phyloP scores from a whole-genome alignment of 2,329 filamentous ascomycete genomes.

The Teratosphaeriaceae sp. region DNA sequence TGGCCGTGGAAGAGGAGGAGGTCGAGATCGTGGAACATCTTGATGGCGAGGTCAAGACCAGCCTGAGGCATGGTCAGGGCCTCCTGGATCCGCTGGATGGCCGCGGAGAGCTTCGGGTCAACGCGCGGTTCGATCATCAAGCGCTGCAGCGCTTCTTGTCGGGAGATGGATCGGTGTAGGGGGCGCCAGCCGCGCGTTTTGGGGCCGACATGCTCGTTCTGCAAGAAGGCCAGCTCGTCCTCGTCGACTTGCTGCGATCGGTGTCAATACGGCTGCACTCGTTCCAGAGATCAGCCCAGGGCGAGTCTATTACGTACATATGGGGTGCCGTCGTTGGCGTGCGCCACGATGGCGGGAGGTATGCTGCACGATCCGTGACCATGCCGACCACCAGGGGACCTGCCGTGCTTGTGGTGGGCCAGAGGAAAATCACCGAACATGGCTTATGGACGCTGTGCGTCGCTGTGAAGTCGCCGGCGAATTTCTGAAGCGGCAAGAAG shows the following conservation, averaged over 20 bases:
- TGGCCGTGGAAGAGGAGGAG: constrained; percentile 10
- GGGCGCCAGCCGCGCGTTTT: background rate
- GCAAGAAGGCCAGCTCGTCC: constrained; percentile 2
- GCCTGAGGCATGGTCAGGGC: background rate
- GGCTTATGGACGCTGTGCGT: no score
- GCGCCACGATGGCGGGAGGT: no score
- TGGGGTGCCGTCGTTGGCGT: background rate
- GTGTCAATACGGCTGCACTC: background rate
- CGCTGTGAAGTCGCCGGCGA: no score
- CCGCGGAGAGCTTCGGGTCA: background rate
- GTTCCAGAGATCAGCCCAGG: no score
- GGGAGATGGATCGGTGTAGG: background rate
- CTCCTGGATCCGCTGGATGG: background rate
- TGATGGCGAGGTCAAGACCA: constrained; percentile 10
- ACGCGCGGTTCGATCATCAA: background rate
- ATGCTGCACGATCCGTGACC: no score
- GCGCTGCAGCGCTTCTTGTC: constrained; percentile 1
- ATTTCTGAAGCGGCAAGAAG: no score
- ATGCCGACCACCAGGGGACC: no score
- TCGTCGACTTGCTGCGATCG: background rate
- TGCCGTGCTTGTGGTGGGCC: no score
- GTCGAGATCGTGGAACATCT: constrained; percentile 13
- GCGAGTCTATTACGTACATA: no score
- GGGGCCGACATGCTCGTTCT: constrained; percentile 2
- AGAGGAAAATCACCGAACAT: no score